Conservation (phyloP, 257 asterid genomes). For the Nicotiana obtusifolia region DNA sequence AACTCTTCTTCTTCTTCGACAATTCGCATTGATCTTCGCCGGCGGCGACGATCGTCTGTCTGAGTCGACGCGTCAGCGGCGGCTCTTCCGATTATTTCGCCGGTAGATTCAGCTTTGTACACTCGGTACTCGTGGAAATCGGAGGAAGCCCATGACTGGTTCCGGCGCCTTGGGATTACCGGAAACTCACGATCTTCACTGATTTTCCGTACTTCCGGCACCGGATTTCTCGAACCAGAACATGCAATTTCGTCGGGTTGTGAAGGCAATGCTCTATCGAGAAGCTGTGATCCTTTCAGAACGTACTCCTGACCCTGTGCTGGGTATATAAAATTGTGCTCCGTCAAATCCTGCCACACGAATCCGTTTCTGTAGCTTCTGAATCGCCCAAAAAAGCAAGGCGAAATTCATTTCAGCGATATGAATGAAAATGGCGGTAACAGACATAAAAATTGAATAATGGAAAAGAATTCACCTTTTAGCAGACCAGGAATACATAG, state of each 20-base stretch:
- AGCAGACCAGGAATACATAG: conserved; percentile 80
- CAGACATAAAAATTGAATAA: background rate
- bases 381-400: background rate
- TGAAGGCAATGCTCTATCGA: conserved; percentile 20
- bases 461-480: conserved; percentile 35
- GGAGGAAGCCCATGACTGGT: conserved; percentile 79
- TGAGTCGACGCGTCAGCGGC: conserved; percentile 70
- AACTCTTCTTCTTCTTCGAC: conserved; percentile 32
- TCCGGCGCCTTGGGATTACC: conserved; percentile 43
- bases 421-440: background rate
- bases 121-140: conserved; percentile 66
- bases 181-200: conserved; percentile 13
- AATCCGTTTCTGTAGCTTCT: conserved; percentile 87
- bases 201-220: conserved; percentile 13
- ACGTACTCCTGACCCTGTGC: conserved; percentile 76
- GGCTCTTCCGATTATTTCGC: conserved; percentile 26
- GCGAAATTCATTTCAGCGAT: background rate
- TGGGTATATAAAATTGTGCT: conserved; percentile 69
- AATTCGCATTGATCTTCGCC: conserved; percentile 32
- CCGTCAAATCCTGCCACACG: conserved; percentile 92
- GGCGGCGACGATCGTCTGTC: conserved; percentile 57
- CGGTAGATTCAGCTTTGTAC: conserved; percentile 38
- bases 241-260: conserved; percentile 21
- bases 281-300: conserved; percentile 79
- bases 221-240: conserved; percentile 12